A percentile compares a stretch with the other conserved stretches of the same genome.
Conservation (phyloP, 805 yeast genomes). For the Millerozyma miso region DNA sequence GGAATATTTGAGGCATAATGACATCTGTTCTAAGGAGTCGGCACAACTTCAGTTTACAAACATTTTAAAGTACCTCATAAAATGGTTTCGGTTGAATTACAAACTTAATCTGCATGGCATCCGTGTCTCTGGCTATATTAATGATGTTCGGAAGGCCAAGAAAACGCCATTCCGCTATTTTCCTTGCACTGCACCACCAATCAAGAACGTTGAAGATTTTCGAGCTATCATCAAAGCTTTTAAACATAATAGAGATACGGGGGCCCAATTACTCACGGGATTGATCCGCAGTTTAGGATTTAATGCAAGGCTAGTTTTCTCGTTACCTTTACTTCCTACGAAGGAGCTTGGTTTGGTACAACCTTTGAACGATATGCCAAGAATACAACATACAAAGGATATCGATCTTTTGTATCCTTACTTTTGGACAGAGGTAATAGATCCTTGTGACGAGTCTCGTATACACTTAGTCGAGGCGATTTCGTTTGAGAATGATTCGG, state of each 20-base stretch:
- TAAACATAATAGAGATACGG: slow-evolving; percentile 29
- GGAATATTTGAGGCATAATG: background rate
- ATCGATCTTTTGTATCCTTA: slow-evolving; percentile 32
- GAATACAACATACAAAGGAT: slow-evolving; percentile 20
- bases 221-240: slow-evolving; percentile 16
- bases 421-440: slow-evolving; percentile 33
- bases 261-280: slow-evolving; percentile 30
- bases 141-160: slow-evolving; percentile 3
- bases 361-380: slow-evolving; percentile 19
- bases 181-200: slow-evolving; percentile 15
- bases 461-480: slow-evolving; percentile 23
- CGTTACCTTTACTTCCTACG: slow-evolving; percentile 22
- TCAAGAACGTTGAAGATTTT: slow-evolving; percentile 8
- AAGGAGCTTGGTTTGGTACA: slow-evolving; percentile 9
- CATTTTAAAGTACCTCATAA: slow-evolving; percentile 26
- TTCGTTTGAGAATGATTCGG: slow-evolving; percentile 26
- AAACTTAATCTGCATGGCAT: slow-evolving; percentile 26
- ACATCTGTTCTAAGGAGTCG: background rate
- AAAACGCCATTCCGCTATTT: slow-evolving; percentile 13
- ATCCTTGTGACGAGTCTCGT: slow-evolving; percentile 23
- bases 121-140: slow-evolving; percentile 25
- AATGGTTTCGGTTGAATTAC: slow-evolving; percentile 31
- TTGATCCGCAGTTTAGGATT: slow-evolving; percentile 25
- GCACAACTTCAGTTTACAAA: slow-evolving; percentile 20
- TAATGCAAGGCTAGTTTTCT: slow-evolving; percentile 26